Evolutionary conservation across 2,329 filamentous ascomycete genomes (phyloP).

Genomic region (Penicillium sumatraense): DNA sequence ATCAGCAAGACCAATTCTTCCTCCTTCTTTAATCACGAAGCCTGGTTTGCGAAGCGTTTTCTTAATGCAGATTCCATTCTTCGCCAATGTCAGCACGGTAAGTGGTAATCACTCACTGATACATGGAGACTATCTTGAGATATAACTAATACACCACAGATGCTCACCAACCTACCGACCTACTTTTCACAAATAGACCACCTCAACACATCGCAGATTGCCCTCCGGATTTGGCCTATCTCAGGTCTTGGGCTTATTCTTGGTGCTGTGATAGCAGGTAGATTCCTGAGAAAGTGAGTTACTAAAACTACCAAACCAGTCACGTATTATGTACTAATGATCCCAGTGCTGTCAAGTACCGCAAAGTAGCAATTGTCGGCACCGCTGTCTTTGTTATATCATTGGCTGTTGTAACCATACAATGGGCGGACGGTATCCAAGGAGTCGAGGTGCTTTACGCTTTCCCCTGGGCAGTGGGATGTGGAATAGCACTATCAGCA

Average conservation of each 20-base stretch:
- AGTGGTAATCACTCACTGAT: neutral
- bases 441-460: neutral
- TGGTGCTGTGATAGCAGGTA: neutral
- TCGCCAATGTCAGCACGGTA: neutral
- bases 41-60: neutral
- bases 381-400: neutral
- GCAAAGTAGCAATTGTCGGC: neutral
- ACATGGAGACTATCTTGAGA: neutral
- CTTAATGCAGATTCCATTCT: neutral
- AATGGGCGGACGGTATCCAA: neutral
- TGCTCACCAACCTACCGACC: neutral
- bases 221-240: neutral
- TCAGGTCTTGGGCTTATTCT: neutral
- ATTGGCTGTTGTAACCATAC: neutral
- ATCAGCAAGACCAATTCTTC: neutral
- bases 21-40: neutral
- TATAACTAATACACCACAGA: neutral
- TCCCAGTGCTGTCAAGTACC: neutral
- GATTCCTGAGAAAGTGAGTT: neutral
- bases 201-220: conserved; percentile 1
- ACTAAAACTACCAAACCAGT: neutral
- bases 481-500: neutral
- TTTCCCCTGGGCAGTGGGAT: conserved; percentile 1
- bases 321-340: neutral
- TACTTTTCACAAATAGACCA: conserved; percentile 7